A percentile compares a stretch with the other conserved stretches of the same genome.
Evolutionary conservation across 1,284 basidiomycete species (phyloP).

Genomic region (Volvariella volvacea): DNA sequence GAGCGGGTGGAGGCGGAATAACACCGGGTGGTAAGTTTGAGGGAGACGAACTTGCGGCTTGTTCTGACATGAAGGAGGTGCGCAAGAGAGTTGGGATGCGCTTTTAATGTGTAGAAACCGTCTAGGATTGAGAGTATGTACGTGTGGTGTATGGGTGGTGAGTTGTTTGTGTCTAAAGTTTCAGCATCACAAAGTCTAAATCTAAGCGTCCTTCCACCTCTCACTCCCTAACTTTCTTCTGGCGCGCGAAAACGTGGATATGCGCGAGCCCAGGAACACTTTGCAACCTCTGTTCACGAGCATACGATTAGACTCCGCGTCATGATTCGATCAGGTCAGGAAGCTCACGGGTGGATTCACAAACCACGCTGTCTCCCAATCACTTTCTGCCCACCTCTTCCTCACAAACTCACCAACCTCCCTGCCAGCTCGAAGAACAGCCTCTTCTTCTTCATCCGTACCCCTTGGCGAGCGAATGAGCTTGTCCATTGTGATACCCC

Average conservation of each 20-base stretch:
- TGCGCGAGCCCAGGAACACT: conserved; percentile 75
- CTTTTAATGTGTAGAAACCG: no score
- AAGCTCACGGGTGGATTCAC: conserved; percentile 71
- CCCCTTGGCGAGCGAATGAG: conserved; percentile 44
- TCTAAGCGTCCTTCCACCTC: no score
- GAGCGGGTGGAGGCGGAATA: conserved; percentile 24
- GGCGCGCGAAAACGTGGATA: conserved; percentile 66
- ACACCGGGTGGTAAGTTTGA: conserved; percentile 4
- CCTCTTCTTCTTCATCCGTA: conserved; percentile 43
- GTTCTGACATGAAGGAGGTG: neutral
- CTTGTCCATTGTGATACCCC: conserved; percentile 58
- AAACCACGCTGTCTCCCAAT: conserved; percentile 84
- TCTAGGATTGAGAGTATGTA: no score
- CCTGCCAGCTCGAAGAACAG: conserved; percentile 42
- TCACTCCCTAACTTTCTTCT: neutral
- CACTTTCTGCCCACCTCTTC: conserved; percentile 54
- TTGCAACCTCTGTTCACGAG: conserved; percentile 55
- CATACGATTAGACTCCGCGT: conserved; percentile 1
- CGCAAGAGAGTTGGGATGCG: no score
- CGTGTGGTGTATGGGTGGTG: no score
- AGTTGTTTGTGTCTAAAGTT: neutral
- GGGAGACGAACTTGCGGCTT: neutral
- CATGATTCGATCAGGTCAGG: conserved; percentile 2
- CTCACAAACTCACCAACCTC: conserved; percentile 60
- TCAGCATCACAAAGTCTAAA: neutral